Evolutionary conservation across 352 stramenopile species (phyloP).

Genomic region (Phytophthora foliorum): DNA sequence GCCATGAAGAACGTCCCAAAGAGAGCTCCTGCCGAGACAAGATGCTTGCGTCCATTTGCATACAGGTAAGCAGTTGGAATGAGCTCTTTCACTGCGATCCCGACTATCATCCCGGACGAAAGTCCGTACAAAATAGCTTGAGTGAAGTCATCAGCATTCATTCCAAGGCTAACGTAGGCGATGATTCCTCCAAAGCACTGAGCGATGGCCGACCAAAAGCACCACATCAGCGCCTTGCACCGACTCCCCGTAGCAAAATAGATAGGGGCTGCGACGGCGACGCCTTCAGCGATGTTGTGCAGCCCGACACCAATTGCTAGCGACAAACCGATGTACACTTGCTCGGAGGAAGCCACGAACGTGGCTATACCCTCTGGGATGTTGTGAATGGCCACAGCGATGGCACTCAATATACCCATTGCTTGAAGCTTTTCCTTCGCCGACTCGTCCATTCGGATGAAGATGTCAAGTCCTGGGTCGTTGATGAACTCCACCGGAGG

Average conservation of each 20-base stretch:
- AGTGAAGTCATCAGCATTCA: conserved; percentile 54
- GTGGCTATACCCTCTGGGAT: conserved; percentile 97
- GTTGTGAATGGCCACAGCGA: conserved; percentile 97
- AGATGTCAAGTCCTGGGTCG: conserved; percentile 31
- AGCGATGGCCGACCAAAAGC: conserved; percentile 88
- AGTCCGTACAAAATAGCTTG: conserved; percentile 95
- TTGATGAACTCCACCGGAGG: conserved; percentile 44
- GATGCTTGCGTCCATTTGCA: conserved; percentile 75
- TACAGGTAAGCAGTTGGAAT: conserved; percentile 93
- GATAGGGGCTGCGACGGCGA: conserved; percentile 96
- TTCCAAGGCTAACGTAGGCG: conserved; percentile 69
- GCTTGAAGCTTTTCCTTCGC: conserved; percentile 71
- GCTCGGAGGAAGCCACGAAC: conserved; percentile 92
- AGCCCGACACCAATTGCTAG: conserved; percentile 95
- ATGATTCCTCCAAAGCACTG: conserved; percentile 91
- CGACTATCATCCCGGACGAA: conserved; percentile 95
- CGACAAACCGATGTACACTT: conserved; percentile 87
- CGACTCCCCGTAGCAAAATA: conserved; percentile 96
- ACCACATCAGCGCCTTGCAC: conserved; percentile 94
- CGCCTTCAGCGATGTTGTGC: conserved; percentile 97
- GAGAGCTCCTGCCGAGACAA: conserved; percentile 86
- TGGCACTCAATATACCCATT: conserved; percentile 93
- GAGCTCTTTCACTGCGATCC: conserved; percentile 91
- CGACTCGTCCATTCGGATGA: conserved; percentile 54
- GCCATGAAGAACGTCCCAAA: conserved; percentile 90